Percentiles rank a stretch among this genome's conserved stretches.
phyloP scores from a whole-genome alignment of 257 asterid genomes.

The Lycium barbarum region DNA sequence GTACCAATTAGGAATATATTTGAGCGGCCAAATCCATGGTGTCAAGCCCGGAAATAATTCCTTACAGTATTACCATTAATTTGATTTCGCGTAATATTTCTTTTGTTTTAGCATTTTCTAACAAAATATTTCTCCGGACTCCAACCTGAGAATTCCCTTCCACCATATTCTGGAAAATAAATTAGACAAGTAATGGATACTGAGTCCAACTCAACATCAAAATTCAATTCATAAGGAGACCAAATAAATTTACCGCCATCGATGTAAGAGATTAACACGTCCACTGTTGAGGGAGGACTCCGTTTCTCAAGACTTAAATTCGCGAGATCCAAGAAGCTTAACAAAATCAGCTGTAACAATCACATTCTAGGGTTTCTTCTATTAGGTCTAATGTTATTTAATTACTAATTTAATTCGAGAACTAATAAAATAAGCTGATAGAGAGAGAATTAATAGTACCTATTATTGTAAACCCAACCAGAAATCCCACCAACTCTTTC shows the following conservation, averaged over 20 bases:
- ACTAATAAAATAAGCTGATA: background rate
- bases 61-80: too few species aligned
- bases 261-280: background rate
- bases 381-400: background rate
- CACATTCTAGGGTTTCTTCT: background rate
- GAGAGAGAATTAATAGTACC: conserved; percentile 21
- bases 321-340: background rate
- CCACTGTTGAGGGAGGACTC: background rate
- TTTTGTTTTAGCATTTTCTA: too few species aligned
- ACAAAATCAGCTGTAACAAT: background rate
- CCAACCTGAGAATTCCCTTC: too few species aligned
- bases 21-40: too few species aligned
- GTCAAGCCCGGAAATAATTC: too few species aligned
- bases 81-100: too few species aligned
- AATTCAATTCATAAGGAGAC: background rate
- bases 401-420: background rate
- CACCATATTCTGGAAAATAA: too few species aligned
- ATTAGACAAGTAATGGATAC: too few species aligned
- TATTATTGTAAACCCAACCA: conserved; percentile 36
- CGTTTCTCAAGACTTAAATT: background rate
- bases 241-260: background rate
- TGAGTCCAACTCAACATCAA: too few species aligned
- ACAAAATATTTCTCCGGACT: too few species aligned
- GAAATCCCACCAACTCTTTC: conserved; percentile 35
- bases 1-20: too few species aligned